These are phyloP conservation scores for Dioszegia crocea DNA, from an alignment of 768 basidiomycete genomes.

Conservation along the genomic window DNA sequence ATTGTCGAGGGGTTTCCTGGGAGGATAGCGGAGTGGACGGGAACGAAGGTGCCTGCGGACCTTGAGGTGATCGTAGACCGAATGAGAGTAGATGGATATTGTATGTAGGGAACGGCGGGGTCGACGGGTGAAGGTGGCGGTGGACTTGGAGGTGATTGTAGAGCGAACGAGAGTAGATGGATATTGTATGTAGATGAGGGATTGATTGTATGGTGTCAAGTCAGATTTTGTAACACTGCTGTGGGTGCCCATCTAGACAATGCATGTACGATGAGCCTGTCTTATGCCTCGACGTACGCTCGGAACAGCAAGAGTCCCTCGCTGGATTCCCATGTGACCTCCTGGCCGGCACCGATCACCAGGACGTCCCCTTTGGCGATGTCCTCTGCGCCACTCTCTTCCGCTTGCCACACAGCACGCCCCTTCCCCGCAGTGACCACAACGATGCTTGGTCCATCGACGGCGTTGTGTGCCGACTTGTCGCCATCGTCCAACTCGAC, in stretches of 20 bases:
- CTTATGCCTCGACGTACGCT: conserved; percentile 58
- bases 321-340: conserved; percentile 55
- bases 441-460: conserved; percentile 79
- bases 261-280: conserved; percentile 1
- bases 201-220: no score
- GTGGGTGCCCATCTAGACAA: not conserved
- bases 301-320: conserved; percentile 60
- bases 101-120: no score
- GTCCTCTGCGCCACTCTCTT: conserved; percentile 15
- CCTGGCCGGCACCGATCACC: conserved; percentile 71
- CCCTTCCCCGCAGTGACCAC: conserved; percentile 72
- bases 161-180: no score
- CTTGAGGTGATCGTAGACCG: not conserved
- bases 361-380: conserved; percentile 67
- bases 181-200: no score
- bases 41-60: not conserved
- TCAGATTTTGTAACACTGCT: no score
- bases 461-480: conserved; percentile 58
- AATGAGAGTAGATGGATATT: not conserved
- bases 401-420: conserved; percentile 41
- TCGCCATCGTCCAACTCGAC: conserved; percentile 55
- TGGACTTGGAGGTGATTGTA: no score
- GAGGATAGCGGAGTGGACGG: not conserved
- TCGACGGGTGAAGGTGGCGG: no score
- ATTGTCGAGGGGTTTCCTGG: not conserved